Evolutionary conservation across 2,329 filamentous ascomycete genomes (phyloP).

Genomic region (Aspergillus sergii): DNA sequence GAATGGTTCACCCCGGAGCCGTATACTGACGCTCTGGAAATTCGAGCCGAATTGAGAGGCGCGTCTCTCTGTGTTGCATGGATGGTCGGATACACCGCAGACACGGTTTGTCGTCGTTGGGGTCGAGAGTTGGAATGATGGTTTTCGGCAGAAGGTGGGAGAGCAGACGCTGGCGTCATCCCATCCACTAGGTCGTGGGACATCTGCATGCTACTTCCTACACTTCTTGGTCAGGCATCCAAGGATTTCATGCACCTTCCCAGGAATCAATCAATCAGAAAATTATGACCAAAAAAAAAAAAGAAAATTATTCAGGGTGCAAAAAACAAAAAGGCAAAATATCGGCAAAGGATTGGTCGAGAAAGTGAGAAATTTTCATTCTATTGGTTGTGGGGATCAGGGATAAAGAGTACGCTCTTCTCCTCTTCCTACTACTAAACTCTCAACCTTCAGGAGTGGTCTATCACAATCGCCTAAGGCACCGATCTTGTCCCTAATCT

Average conservation of each 20-base stretch:
- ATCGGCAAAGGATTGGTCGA: constrained; percentile 1
- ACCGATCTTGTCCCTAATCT: neutral
- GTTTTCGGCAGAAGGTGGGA: constrained; percentile 11
- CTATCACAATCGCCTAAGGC: neutral
- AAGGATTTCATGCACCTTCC: constrained; percentile 18
- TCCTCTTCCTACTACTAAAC: neutral
- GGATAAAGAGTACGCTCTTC: constrained; percentile 3
- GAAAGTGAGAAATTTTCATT: constrained; percentile 12
- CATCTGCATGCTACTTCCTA: constrained; percentile 17
- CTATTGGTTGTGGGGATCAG: constrained; percentile 15
- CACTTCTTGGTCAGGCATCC: constrained; percentile 22
- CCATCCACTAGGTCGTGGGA: constrained; percentile 20
- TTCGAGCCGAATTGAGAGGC: neutral
- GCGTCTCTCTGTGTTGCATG: constrained; percentile 14
- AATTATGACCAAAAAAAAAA: neutral
- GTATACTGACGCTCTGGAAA: neutral
- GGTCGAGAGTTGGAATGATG: constrained; percentile 12
- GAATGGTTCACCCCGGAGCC: neutral
- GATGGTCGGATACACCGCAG: constrained; percentile 19
- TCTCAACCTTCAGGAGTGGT: neutral
- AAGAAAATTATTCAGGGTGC: neutral
- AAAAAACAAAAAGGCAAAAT: neutral
- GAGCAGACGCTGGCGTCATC: constrained; percentile 5
- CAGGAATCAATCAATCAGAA: constrained; percentile 11
- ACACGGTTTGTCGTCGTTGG: constrained; percentile 24